These are phyloP conservation scores for Smallanthus sonchifolius DNA, from an alignment of 129 eudicot genomes.

Conservation along the genomic window DNA sequence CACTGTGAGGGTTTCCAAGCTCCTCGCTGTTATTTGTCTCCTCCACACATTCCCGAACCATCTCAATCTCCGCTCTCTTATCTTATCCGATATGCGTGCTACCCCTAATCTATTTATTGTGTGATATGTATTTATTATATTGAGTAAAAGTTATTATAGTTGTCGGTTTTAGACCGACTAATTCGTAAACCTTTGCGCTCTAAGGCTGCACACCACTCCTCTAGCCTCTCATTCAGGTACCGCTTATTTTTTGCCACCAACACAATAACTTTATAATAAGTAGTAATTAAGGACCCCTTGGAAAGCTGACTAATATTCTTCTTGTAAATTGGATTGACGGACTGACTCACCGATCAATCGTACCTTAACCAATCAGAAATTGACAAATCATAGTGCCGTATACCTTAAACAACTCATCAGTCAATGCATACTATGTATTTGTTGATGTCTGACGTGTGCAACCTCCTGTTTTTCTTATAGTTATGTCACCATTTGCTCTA, in stretches of 20 bases:
- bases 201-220: too few species aligned
- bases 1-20: too few species aligned
- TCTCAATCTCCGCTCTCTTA: too few species aligned
- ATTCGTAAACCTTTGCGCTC: too few species aligned
- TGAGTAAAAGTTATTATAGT: not conserved
- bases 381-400: constrained; percentile 7
- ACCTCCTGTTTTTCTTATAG: constrained; percentile 13
- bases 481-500: constrained; percentile 3
- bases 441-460: constrained; percentile 1
- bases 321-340: constrained; percentile 12
- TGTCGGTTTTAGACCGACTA: too few species aligned
- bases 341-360: constrained; percentile 9
- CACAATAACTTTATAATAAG: too few species aligned
- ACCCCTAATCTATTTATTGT: too few species aligned
- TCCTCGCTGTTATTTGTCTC: too few species aligned
- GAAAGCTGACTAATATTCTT: constrained; percentile 9
- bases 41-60: too few species aligned
- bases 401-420: constrained; percentile 1
- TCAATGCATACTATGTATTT: constrained; percentile 14
- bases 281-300: constrained; percentile 4
- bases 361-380: constrained; percentile 8
- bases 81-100: too few species aligned
- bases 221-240: too few species aligned
- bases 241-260: too few species aligned
- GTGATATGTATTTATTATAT: not conserved